Conservation (phyloP, 176 grass and related monocot genomes). For the Zoysia japonica region DNA sequence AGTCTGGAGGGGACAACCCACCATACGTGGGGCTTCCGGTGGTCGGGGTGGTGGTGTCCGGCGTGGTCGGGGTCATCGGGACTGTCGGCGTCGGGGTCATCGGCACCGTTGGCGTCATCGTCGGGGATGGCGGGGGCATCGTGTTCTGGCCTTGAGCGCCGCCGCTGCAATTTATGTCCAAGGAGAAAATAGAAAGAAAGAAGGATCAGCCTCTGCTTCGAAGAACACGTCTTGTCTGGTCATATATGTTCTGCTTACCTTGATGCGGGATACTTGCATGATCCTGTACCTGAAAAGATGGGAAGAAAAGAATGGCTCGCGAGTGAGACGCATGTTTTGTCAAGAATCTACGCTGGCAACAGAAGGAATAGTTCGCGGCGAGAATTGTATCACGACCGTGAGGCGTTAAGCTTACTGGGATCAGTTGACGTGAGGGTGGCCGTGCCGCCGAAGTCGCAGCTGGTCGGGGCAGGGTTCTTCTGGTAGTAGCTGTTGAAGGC, state of each 20-base stretch:
- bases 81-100: conserved; percentile 25
- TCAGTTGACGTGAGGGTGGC: conserved; percentile 58
- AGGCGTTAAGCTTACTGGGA: conserved; percentile 57
- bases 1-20: conserved; percentile 40
- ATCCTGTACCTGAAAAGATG: conserved; percentile 46
- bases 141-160: conserved; percentile 34
- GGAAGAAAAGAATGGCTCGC: not conserved
- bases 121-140: conserved; percentile 48
- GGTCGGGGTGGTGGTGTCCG: conserved; percentile 37
- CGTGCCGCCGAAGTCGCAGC: conserved; percentile 88
- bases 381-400: not conserved
- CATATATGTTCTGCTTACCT: conserved; percentile 44
- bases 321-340: not conserved
- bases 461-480: conserved; percentile 58
- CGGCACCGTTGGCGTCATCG: conserved; percentile 32
- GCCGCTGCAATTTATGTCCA: conserved; percentile 23
- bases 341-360: not conserved
- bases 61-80: conserved; percentile 31
- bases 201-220: not conserved
- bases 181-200: not conserved
- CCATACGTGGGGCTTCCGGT: conserved; percentile 44
- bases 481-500: conserved; percentile 97
- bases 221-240: not conserved
- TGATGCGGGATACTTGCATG: conserved; percentile 56
- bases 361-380: not conserved